Evolutionary conservation across 352 stramenopile genomes (phyloP), one percentile per base, ranked within the genome.

Genomic region (Globisporangium nodosum): DNA sequence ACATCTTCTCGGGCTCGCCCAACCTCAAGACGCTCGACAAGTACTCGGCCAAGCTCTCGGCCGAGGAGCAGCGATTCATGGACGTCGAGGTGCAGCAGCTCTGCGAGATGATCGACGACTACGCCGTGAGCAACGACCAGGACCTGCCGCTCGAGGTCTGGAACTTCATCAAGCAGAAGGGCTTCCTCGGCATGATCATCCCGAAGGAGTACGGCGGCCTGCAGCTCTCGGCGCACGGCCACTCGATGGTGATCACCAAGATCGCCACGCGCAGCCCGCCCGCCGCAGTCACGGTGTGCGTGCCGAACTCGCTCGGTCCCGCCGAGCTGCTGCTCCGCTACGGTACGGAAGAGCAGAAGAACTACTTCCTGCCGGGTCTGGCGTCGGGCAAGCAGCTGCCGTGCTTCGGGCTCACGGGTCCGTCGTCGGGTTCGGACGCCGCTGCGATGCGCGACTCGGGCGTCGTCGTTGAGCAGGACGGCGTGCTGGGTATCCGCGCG

Each of bases 151-250:
- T 86, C 33, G 83, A 96, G 43, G 90, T 88, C 31, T 98, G 95
- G 95, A 94, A 98, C 72, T 98, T 96, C 65, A 98, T 98, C 79
- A 96, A 97, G 63, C 81, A 97, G 58, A 90, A 97, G 66, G 90
- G 92, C 8, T 99, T 99, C 69, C 89, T 99, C 50, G 94, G 91
- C 33, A 97, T 99, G 85, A 99, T 99, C 70, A 99, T 99, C 65
- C 96, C 96, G 27, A 98, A 98, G 72, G 83, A 98, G 70, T 99
- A 96, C 69, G 89, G 89, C 58, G 90, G 90, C 56, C 73, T 88
- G 46, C 88, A 96, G 61, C 95, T 97, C 65, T 90, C 79, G 35
- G 87, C 87, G 8, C 90, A 97, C 61, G 90, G 88, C 53, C 90
- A 97, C 81, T 96, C 86, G 58, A 68, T 87, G 53, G 88, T 98